phyloP scores from a whole-genome alignment of 192 early-diverging fungal genomes.

The Umbelopsis sp. region DNA sequence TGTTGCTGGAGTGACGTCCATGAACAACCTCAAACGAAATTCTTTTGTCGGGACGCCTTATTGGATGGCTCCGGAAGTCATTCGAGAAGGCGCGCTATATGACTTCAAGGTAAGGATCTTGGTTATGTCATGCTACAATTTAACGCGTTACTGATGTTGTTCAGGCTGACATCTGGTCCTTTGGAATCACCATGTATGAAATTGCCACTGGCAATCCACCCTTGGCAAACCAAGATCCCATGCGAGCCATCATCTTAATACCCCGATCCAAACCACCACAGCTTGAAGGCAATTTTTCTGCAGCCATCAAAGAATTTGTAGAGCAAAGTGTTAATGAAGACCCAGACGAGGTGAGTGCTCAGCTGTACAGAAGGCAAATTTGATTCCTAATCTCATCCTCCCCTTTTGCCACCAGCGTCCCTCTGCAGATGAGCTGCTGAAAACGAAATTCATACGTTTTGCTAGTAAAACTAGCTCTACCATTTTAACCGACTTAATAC shows the following conservation, averaged over 20 bases:
- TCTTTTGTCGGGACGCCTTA: conserved; percentile 96
- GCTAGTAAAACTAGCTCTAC: conserved; percentile 55
- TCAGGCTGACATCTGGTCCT: conserved; percentile 98
- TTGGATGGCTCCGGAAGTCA: conserved; percentile 91
- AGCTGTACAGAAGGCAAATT: neutral
- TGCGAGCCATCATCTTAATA: conserved; percentile 87
- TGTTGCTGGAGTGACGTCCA: conserved; percentile 83
- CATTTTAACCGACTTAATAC: conserved; percentile 66
- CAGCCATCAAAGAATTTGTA: conserved; percentile 88
- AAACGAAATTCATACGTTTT: conserved; percentile 73
- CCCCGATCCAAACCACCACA: conserved; percentile 80
- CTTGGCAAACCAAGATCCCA: conserved; percentile 86
- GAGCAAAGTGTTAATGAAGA: conserved; percentile 83
- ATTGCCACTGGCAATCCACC: conserved; percentile 96
- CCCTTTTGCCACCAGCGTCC: conserved; percentile 61
- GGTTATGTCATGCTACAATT: neutral
- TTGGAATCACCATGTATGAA: conserved; percentile 98
- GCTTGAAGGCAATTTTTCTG: conserved; percentile 79
- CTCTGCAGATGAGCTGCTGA: conserved; percentile 84
- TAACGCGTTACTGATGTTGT: too few species aligned
- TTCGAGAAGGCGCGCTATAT: conserved; percentile 80
- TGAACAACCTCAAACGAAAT: conserved; percentile 73
- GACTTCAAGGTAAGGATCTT: conserved; percentile 77
- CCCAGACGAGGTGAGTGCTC: conserved; percentile 66
- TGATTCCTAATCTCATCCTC: neutral